Base-by-base conservation (phyloP, 2,329 filamentous ascomycete genomes). In the Fusarium incarnatum region DNA sequence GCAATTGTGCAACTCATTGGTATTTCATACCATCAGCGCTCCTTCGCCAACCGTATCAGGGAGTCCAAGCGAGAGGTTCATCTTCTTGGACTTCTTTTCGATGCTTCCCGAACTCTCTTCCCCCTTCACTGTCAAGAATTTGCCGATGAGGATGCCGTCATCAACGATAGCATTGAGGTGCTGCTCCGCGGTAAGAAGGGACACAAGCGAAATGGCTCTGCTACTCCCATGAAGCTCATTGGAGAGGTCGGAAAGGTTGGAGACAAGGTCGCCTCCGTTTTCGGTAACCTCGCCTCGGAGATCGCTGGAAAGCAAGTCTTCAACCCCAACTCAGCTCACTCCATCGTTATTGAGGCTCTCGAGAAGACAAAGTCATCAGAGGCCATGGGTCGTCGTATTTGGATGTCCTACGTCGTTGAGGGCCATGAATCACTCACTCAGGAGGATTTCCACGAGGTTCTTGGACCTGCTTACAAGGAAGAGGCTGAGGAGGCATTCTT, bases 391-490 rank as follows among this genome's bases (percentile, higher is more conserved):
- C 91, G 89, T 72, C 92, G 96, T 76, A 91, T 98, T 68, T 98
- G 96, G 96, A 97, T 98, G 93, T 98, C 94, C 1, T 97, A 98
- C 77, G 96, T 97, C 3, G 89, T 96, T 6, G 95, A 98, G 80
- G 94, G 94, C 73, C 90, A 90, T 62, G 93, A 98, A 42, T 84
- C 91, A 1, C 85, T 99, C 11, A 93, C 88, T 72, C 81, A 87
- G 11, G 94, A 97, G 7, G 96, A 99, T 77, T 87, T 99, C 40
- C 78, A 90, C 30, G 95, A 98, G 78, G 95, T 98, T 12, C 90
- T 99, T 63, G 95, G 95, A 4, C 83, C 87, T 1, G 87, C 88
- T 8, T 90, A 92, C 74, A 88, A 89, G 67, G 84, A 88, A 0
- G 93, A 97, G 68, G 96, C 96, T 3, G 92, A 96, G 62, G 94